These are phyloP conservation scores for Mrakia gelida DNA, from an alignment of 768 basidiomycete genomes.

Conservation along the genomic window DNA sequence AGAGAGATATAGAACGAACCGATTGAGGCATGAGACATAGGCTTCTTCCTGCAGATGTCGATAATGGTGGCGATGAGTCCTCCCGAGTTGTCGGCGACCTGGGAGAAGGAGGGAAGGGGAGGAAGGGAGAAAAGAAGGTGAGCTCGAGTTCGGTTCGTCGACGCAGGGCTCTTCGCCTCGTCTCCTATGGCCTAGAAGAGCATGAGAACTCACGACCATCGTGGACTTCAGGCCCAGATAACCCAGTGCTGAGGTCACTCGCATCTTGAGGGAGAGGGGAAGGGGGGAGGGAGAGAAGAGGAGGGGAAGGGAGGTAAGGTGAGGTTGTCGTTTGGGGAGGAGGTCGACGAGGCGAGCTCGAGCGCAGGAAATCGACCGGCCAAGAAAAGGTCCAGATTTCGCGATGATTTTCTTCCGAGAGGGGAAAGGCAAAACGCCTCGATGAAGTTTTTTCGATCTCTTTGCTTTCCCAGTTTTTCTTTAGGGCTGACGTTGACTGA, in stretches of 20 bases:
- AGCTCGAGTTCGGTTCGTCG: not conserved
- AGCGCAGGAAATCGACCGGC: too few relatives aligned
- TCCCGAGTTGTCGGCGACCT: slow-evolving; percentile 33
- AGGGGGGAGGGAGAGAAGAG: not conserved
- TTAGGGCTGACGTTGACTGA: too few relatives aligned
- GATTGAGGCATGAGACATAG: not conserved
- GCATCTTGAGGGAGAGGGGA: not conserved
- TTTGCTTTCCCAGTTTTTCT: too few relatives aligned
- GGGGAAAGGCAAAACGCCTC: too few relatives aligned
- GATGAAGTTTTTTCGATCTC: too few relatives aligned
- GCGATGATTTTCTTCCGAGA: too few relatives aligned
- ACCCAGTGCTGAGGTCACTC: slow-evolving; percentile 3
- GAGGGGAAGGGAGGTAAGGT: not conserved
- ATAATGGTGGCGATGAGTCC: slow-evolving; percentile 28
- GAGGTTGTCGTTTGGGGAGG: not conserved
- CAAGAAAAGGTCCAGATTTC: too few relatives aligned
- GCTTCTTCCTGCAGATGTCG: slow-evolving; percentile 11
- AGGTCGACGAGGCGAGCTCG: too few relatives aligned
- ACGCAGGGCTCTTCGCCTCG: too few relatives aligned
- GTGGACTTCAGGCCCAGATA: not conserved
- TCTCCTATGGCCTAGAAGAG: too few relatives aligned
- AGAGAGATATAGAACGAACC: slow-evolving; percentile 3
- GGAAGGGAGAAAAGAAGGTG: not conserved
- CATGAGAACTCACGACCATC: not conserved
- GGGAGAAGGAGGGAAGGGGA: not conserved